These are phyloP conservation scores for Aspergillus indologenus DNA, from an alignment of 495 filamentous ascomycete species.

Conservation along the genomic window DNA sequence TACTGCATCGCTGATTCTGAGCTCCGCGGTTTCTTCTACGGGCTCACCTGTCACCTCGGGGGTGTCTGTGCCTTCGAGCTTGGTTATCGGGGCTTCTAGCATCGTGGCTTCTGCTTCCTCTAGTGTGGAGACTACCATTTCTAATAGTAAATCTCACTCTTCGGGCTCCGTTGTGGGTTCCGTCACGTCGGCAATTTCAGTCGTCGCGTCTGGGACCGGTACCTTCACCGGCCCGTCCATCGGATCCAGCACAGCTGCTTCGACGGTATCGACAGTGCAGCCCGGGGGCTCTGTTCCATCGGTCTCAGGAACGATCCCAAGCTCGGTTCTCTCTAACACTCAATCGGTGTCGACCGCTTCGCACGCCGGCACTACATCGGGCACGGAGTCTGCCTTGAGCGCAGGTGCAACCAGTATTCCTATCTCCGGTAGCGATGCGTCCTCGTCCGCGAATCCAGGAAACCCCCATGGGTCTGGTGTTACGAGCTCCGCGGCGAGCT, in stretches of 20 bases:
- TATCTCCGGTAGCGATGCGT: neutral
- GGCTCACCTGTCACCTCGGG: neutral
- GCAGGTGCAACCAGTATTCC: neutral
- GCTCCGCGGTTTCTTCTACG: neutral
- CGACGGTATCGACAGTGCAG: neutral
- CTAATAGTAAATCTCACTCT: neutral
- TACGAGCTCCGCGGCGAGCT: neutral
- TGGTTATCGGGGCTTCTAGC: neutral
- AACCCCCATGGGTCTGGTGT: neutral
- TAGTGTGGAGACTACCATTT: neutral
- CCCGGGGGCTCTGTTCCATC: neutral
- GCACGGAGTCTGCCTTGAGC: neutral
- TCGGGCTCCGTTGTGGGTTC: neutral
- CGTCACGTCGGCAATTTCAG: neutral
- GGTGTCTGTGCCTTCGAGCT: neutral
- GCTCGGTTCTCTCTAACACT: neutral
- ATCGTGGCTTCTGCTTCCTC: neutral
- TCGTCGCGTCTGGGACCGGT: neutral
- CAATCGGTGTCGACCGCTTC: slow-evolving; percentile 5
- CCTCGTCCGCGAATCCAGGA: neutral
- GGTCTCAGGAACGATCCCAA: neutral
- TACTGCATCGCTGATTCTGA: neutral
- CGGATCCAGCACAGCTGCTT: neutral
- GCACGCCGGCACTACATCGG: neutral
- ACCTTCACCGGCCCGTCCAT: neutral